These are phyloP conservation scores for Remersonia thermophila DNA, from an alignment of 2,329 filamentous ascomycete species.

Conservation along the genomic window DNA sequence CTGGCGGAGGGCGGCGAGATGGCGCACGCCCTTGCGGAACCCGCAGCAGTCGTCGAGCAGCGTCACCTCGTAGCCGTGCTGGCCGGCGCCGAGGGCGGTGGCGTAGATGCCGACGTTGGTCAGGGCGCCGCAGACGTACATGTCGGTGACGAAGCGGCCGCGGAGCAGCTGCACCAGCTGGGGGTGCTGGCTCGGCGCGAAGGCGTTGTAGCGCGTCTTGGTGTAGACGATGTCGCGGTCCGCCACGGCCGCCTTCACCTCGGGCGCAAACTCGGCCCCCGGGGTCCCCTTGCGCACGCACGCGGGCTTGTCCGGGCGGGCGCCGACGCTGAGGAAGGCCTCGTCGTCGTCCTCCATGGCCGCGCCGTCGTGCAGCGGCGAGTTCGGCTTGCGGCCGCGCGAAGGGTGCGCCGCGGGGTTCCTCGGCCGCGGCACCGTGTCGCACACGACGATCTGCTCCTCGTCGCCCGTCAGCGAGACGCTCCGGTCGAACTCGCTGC, in stretches of 20 bases:
- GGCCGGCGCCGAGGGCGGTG: constrained; percentile 79
- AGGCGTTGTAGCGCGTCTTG: constrained; percentile 83
- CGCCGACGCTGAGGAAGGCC: constrained; percentile 23
- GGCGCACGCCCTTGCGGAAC: constrained; percentile 57
- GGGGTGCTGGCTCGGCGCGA: constrained; percentile 51
- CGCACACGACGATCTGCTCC: constrained; percentile 35
- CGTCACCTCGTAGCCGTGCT: constrained; percentile 77
- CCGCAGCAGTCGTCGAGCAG: constrained; percentile 83
- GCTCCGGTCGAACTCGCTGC: constrained; percentile 57
- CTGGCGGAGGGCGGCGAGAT: constrained; percentile 56
- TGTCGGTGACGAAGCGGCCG: constrained; percentile 75
- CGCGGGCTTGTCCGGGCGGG: constrained; percentile 21
- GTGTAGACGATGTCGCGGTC: constrained; percentile 37
- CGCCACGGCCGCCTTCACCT: constrained; percentile 31
- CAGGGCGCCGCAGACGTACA: constrained; percentile 79
- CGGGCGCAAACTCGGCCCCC: constrained; percentile 34
- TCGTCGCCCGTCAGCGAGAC: constrained; percentile 39
- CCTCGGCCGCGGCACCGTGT: constrained; percentile 17
- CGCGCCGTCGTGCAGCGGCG: constrained; percentile 20
- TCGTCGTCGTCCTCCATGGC: constrained; percentile 30
- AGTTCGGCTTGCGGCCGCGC: constrained; percentile 11
- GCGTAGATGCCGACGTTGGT: constrained; percentile 85
- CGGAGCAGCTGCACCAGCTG: constrained; percentile 60
- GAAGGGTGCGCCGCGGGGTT: constrained; percentile 9
- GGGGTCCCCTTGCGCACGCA: constrained; percentile 33